Conservation (phyloP, 768 basidiomycete genomes). For the Calocybe cyanea region DNA sequence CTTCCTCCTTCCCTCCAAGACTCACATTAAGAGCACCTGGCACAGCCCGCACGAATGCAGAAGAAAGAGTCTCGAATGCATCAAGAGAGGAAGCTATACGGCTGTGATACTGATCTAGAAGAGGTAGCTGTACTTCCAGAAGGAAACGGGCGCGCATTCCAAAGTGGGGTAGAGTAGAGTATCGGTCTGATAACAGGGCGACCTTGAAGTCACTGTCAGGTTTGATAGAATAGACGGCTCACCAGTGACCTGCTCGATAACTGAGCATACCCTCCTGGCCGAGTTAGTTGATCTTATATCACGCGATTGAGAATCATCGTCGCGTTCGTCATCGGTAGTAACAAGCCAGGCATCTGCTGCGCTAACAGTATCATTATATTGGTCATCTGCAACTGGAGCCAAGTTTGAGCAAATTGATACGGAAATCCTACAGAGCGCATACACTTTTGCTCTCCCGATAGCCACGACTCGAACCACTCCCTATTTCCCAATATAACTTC, state of each 20-base stretch:
- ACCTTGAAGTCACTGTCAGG: background rate
- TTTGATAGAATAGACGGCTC: slow-evolving; percentile 10
- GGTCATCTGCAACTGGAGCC: slow-evolving; percentile 74
- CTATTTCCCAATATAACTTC: slow-evolving; percentile 76
- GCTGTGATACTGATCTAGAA: slow-evolving; percentile 71
- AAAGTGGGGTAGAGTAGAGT: slow-evolving; percentile 79
- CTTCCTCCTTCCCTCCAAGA: slow-evolving; percentile 41
- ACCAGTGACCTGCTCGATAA: slow-evolving; percentile 94
- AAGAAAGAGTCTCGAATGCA: slow-evolving; percentile 91
- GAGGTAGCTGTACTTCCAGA: slow-evolving; percentile 76
- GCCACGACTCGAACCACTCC: slow-evolving; percentile 91
- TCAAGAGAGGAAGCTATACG: slow-evolving; percentile 85
- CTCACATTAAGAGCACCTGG: slow-evolving; percentile 82
- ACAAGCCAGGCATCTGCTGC: slow-evolving; percentile 85
- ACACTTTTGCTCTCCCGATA: slow-evolving; percentile 88
- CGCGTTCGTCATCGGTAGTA: slow-evolving; percentile 56
- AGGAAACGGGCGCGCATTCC: slow-evolving; percentile 82
- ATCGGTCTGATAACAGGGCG: slow-evolving; percentile 65
- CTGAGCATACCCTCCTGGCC: slow-evolving; percentile 74
- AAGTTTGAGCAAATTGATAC: background rate
- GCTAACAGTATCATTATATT: slow-evolving; percentile 81
- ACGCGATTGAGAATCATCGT: slow-evolving; percentile 33
- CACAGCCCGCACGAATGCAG: slow-evolving; percentile 82
- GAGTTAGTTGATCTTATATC: slow-evolving; percentile 75
- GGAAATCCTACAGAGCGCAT: slow-evolving; percentile 3